These are phyloP conservation scores for Entelexis paramagnoliae DNA, from an alignment of 1,139 yeast species.

Conservation along the genomic window DNA sequence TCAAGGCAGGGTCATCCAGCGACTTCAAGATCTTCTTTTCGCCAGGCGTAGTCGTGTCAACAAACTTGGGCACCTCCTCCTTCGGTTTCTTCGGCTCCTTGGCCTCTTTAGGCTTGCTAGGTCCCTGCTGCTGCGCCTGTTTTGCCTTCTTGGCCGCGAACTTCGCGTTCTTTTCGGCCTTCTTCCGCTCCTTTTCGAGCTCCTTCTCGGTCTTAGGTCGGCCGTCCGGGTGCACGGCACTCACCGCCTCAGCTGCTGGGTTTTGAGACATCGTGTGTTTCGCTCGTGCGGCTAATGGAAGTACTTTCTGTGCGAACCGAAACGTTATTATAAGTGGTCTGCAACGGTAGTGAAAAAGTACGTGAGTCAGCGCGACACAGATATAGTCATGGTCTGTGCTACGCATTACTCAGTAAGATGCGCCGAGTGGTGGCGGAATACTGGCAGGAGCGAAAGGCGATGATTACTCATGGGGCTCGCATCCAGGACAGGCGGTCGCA, in stretches of 20 bases:
- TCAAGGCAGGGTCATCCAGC: conserved; percentile 84
- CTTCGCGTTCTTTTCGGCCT: conserved; percentile 93
- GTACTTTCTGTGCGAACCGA: conserved; percentile 1
- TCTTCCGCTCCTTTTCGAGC: conserved; percentile 84
- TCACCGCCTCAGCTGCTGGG: neutral
- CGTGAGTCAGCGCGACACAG: neutral
- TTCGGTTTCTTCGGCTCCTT: conserved; percentile 64
- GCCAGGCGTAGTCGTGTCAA: conserved; percentile 74
- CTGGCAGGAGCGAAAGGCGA: too few species aligned
- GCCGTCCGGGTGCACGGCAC: conserved; percentile 16
- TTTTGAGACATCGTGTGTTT: conserved; percentile 12
- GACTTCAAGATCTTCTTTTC: conserved; percentile 80
- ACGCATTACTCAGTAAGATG: neutral
- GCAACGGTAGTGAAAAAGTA: neutral
- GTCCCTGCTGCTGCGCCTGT: conserved; percentile 29
- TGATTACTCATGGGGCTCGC: too few species aligned
- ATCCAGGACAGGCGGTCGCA: too few species aligned
- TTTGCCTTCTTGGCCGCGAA: conserved; percentile 86
- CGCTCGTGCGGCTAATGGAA: conserved; percentile 1
- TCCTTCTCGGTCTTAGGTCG: conserved; percentile 35
- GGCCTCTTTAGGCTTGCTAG: conserved; percentile 28
- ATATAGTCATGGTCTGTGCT: neutral
- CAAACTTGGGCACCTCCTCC: conserved; percentile 70
- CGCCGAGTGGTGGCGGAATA: too few species aligned
- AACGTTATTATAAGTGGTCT: conserved; percentile 3